Percentiles rank a stretch among this genome's conserved stretches.
phyloP scores from a whole-genome alignment of 1,139 yeast genomes.

The Pichia sp. region DNA sequence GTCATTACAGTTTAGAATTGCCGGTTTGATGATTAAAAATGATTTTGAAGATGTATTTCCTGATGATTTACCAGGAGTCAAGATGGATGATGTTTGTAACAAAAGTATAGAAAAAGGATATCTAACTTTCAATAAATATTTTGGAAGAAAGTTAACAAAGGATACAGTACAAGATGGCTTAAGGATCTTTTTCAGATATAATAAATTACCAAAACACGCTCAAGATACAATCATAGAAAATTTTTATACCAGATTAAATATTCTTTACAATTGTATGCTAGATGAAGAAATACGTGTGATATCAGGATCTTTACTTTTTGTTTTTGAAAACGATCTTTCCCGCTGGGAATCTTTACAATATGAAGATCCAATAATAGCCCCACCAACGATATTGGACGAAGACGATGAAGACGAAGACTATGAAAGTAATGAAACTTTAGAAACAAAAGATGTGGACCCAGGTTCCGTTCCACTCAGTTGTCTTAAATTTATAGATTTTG shows the following conservation, averaged over 20 bases:
- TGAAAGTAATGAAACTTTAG: conserved; percentile 23
- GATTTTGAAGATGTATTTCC: conserved; percentile 16
- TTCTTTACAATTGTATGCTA: conserved; percentile 57
- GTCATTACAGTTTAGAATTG: conserved; percentile 61
- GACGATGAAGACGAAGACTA: conserved; percentile 31
- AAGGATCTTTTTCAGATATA: conserved; percentile 43
- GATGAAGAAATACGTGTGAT: conserved; percentile 60
- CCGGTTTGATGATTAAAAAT: conserved; percentile 71
- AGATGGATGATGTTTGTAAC: conserved; percentile 21
- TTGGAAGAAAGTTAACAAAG: conserved; percentile 55
- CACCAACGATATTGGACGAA: conserved; percentile 21
- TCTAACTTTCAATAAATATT: conserved; percentile 54
- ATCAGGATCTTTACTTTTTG: conserved; percentile 69
- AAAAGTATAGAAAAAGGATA: conserved; percentile 32
- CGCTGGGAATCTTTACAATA: conserved; percentile 39
- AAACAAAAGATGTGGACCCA: conserved; percentile 24
- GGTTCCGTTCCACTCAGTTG: conserved; percentile 40
- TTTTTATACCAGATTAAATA: conserved; percentile 53
- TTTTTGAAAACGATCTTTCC: conserved; percentile 60
- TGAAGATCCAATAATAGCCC: conserved; percentile 36
- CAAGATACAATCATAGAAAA: conserved; percentile 34
- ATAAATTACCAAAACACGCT: conserved; percentile 29
- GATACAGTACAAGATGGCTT: conserved; percentile 46
- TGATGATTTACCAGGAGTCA: conserved; percentile 16
- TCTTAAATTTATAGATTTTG: conserved; percentile 77